Evolutionary conservation across 2,329 filamentous ascomycete species (phyloP).

Genomic region (Ophiostoma himal-ulmi): DNA sequence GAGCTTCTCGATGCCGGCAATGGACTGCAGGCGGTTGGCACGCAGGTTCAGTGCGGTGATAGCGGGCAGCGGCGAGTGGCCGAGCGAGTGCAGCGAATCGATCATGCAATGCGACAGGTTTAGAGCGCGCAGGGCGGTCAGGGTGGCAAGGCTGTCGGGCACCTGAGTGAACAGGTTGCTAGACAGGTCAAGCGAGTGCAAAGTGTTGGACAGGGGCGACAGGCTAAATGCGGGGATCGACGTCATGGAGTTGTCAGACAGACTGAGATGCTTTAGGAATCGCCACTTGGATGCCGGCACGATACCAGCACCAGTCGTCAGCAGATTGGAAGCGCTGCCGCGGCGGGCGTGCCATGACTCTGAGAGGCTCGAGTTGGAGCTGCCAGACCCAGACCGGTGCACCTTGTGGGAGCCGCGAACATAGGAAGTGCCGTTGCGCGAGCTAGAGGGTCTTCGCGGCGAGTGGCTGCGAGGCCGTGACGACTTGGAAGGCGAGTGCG

Average conservation of each 20-base stretch:
- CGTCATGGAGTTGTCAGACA: constrained; percentile 87
- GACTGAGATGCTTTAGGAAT: constrained; percentile 83
- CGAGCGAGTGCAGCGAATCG: constrained; percentile 80
- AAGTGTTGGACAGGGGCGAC: constrained; percentile 73
- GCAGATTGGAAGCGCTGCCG: constrained; percentile 72
- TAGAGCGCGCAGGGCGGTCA: constrained; percentile 82
- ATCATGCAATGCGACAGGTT: constrained; percentile 99
- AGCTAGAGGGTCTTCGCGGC: constrained; percentile 68
- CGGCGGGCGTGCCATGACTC: constrained; percentile 59
- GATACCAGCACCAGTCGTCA: constrained; percentile 53
- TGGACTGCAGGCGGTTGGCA: constrained; percentile 76
- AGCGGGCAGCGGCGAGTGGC: constrained; percentile 78
- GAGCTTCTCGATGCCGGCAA: constrained; percentile 84
- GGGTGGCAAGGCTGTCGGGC: constrained; percentile 78
- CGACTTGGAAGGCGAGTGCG: constrained; percentile 40
- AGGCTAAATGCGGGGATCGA: constrained; percentile 70
- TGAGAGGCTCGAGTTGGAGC: constrained; percentile 75
- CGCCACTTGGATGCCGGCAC: constrained; percentile 88
- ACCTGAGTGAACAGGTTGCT: constrained; percentile 91
- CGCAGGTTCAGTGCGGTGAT: constrained; percentile 90
- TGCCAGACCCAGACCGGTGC: constrained; percentile 81
- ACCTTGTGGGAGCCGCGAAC: constrained; percentile 66
- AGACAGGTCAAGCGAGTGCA: constrained; percentile 89
- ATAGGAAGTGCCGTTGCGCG: constrained; percentile 62
- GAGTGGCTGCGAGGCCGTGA: constrained; percentile 69